Percentiles rank a stretch among this genome's conserved stretches.
Conservation (phyloP, 2,329 filamentous ascomycete species). For the Stagonosporopsis cucurbitacearum region DNA sequence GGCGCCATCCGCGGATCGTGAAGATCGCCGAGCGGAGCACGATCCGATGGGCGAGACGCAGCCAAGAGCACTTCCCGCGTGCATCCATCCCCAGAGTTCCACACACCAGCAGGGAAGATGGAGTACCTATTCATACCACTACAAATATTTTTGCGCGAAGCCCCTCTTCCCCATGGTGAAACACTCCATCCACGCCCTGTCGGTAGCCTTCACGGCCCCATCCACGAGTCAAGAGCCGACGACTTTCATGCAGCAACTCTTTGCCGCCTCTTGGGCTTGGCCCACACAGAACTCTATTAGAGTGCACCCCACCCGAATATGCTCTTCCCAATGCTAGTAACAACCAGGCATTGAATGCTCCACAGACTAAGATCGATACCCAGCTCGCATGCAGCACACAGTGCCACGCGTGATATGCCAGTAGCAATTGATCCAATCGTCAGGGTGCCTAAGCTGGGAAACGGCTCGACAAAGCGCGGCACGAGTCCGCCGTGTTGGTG, state of each 20-base stretch:
- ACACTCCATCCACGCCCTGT: neutral
- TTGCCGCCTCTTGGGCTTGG: no score
- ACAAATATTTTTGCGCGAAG: conserved; percentile 1
- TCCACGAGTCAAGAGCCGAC: neutral
- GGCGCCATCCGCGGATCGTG: conserved; percentile 9
- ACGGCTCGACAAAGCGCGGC: conserved; percentile 16
- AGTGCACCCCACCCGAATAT: conserved; percentile 47
- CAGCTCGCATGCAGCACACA: conserved; percentile 43
- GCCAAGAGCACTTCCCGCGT: neutral
- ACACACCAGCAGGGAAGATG: neutral
- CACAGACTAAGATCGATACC: conserved; percentile 45
- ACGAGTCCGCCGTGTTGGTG: conserved; percentile 4
- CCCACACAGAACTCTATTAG: conserved; percentile 8
- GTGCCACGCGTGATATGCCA: conserved; percentile 40
- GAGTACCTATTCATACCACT: neutral
- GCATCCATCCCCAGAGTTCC: no score
- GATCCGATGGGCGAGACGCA: neutral
- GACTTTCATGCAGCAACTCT: neutral
- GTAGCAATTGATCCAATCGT: conserved; percentile 29
- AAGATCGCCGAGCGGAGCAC: conserved; percentile 6
- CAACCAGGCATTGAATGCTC: conserved; percentile 41
- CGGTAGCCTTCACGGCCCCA: no score
- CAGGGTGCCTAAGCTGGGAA: conserved; percentile 19
- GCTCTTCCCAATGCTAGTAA: conserved; percentile 37
- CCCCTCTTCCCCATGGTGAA: neutral